These are phyloP conservation scores for Beta vulgaris DNA, from an alignment of 148 eudicot genomes.

Conservation along the genomic window DNA sequence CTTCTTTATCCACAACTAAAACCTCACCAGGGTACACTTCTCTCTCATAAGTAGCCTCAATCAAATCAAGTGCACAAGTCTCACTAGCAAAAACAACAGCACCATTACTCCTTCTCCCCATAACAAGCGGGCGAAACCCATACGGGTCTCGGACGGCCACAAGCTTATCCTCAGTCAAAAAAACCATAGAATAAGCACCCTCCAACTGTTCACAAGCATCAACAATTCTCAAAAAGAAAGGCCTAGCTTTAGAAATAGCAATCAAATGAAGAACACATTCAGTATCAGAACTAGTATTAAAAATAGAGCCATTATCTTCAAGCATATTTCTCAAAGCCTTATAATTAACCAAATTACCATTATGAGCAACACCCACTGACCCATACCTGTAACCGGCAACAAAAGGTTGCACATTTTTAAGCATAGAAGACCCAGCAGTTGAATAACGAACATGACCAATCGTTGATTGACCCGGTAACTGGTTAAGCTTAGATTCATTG, in stretches of 20 bases:
- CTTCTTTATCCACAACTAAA: slow-evolving; percentile 75
- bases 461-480: slow-evolving; percentile 59
- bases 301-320: slow-evolving; percentile 66
- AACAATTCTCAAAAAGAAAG: slow-evolving; percentile 46
- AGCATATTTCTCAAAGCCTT: slow-evolving; percentile 41
- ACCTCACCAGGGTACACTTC: slow-evolving; percentile 86
- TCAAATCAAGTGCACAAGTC: slow-evolving; percentile 85
- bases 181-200: slow-evolving; percentile 89
- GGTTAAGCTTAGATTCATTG: slow-evolving; percentile 47
- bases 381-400: slow-evolving; percentile 70
- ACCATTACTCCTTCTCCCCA: slow-evolving; percentile 87
- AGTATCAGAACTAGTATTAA: slow-evolving; percentile 73
- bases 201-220: slow-evolving; percentile 56
- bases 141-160: slow-evolving; percentile 84
- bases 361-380: slow-evolving; percentile 81
- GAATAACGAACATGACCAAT: slow-evolving; percentile 88
- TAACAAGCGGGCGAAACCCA: slow-evolving; percentile 86
- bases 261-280: slow-evolving; percentile 80
- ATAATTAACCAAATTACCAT: slow-evolving; percentile 80
- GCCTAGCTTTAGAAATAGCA: slow-evolving; percentile 51
- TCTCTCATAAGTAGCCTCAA: slow-evolving; percentile 75
- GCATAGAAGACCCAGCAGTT: slow-evolving; percentile 69
- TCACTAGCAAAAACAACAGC: slow-evolving; percentile 87
- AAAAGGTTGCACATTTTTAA: slow-evolving; percentile 84
- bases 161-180: slow-evolving; percentile 67